Base-by-base conservation (phyloP, 2,329 filamentous ascomycete species). In the Fusarium fujikuroi region DNA sequence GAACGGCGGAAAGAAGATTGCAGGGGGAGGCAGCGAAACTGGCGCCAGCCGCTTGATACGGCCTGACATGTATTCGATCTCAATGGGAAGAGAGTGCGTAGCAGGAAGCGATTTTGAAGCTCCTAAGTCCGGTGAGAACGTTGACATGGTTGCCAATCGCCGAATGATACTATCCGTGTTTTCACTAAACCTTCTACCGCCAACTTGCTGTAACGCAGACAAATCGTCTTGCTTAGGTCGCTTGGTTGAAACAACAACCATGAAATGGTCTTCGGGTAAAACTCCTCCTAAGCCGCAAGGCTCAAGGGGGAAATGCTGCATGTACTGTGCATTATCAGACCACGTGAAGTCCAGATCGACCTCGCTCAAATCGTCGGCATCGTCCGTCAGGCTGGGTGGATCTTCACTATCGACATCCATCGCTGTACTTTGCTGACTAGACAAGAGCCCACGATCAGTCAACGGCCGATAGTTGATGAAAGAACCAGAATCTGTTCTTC, bases 201-300 rank as follows among this genome's bases (percentile, higher is more conserved):
- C 60, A 19, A 57, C 65, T 21, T 11, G 50, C 19, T 23, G 36
- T 3, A 32, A 28, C 21, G 62, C 39, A 10, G 54, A 32, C 5
- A 40, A 21, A 18, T 32, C 46, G 18, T 81, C 77, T 18, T 75
- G 70, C 32, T 81, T 85, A 0, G 83, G 79, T 21, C 87, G 83
- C 44, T 81, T 84, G 1, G 88, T 90, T 5, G 83, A 84, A 5
- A 91, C 89, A 5, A 86, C 82, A 2, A 91, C 81, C 44, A 86
- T 83, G 66, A 92, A 92, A 70, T 92, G 90, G 70, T 92, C 90
- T n/a, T 91, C 89, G 0, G 90, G 90, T 32, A 85, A 81, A 1
- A 90, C 86, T 19, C 89, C 89, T 10, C 88, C 89, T 0, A 92
- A 78, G 2, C 90, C 90, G 50, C 86, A 90, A 0, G 88, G 87